phyloP scores from a whole-genome alignment of 1,284 basidiomycete genomes.

The Sphagnurus paluster region DNA sequence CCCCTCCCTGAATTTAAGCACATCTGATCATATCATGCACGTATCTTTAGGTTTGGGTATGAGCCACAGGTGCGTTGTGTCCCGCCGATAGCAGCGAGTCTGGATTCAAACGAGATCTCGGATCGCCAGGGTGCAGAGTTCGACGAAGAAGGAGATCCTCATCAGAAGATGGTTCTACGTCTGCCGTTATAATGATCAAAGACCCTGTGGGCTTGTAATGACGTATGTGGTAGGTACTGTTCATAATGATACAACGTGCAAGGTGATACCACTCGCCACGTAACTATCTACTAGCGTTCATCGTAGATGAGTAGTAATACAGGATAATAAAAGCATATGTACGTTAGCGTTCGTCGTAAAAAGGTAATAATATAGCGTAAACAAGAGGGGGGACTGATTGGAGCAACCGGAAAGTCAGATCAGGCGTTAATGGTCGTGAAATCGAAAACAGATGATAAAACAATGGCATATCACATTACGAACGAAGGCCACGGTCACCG shows the following conservation, averaged over 20 bases:
- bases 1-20: constrained; percentile 1
- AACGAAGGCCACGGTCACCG: constrained; percentile 35
- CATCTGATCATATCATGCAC: too few species aligned
- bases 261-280: constrained; percentile 8
- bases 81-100: constrained; percentile 2
- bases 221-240: too few species aligned
- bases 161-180: constrained; percentile 71
- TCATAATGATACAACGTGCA: neutral
- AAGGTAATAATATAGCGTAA: constrained; percentile 19
- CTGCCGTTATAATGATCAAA: constrained; percentile 40
- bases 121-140: constrained; percentile 65
- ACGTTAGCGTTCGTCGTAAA: constrained; percentile 18
- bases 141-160: constrained; percentile 79
- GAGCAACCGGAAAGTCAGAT: constrained; percentile 6
- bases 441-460: constrained; percentile 16
- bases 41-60: constrained; percentile 70
- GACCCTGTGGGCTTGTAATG: constrained; percentile 17
- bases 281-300: constrained; percentile 22
- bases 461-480: constrained; percentile 27
- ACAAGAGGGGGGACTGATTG: constrained; percentile 9
- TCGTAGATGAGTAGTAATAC: constrained; percentile 39
- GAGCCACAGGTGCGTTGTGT: constrained; percentile 52
- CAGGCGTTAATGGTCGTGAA: constrained; percentile 23
- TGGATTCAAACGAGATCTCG: constrained; percentile 24
- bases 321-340: constrained; percentile 25